Evolutionary conservation across 1,139 yeast species (phyloP), one percentile per base, ranked within the genome.

Genomic region (Yamadazyma sp.): DNA sequence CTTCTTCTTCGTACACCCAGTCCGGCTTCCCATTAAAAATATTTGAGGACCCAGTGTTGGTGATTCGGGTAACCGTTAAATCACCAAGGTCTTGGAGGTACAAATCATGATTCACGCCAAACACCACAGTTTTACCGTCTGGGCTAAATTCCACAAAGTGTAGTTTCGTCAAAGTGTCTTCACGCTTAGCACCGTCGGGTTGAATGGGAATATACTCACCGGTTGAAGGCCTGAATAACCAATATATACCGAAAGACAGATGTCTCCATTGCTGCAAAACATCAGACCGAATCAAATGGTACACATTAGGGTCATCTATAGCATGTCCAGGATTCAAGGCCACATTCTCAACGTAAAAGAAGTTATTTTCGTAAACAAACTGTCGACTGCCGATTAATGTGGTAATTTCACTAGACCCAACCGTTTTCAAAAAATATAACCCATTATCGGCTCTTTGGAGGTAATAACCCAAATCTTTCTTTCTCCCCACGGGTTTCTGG

Each of bases 1-100:
- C 89, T 53, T 94, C 98, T 53, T 94, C 98, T 57, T 92, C 98
- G 55, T 92, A 92, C 0, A 92, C 87, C 98, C 98, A 92, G 53
- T 92, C 98, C 0, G 97, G 85, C 45, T 80, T 83, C 0, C 96
- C 99, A 54, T 92, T 88, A 51, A 81, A 78, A n/a, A 87, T 67
- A 32, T 74, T 62, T 0, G 59, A 59, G 4, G 84, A 75, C 0
- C 97, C 97, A 51, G 80, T 89, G 2, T 53, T 42, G 0, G 97
- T 88, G 10, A 92, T 62, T 51, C 68, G 73, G 0, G 44, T 51
- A 4, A 64, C 50, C 9, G 50, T 42, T 9, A 49, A 50, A 3
- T 57, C 44, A 1, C 43, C 39, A 0, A 73, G 50, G 27, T 69
- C 54, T 38, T 75, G 69, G 12, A 86, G 39, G 46, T 53, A 70